A percentile compares a stretch with the other conserved stretches of the same genome.
These are phyloP conservation scores for Kwoniella heveanensis DNA, from an alignment of 768 basidiomycete genomes.

Conservation along the genomic window DNA sequence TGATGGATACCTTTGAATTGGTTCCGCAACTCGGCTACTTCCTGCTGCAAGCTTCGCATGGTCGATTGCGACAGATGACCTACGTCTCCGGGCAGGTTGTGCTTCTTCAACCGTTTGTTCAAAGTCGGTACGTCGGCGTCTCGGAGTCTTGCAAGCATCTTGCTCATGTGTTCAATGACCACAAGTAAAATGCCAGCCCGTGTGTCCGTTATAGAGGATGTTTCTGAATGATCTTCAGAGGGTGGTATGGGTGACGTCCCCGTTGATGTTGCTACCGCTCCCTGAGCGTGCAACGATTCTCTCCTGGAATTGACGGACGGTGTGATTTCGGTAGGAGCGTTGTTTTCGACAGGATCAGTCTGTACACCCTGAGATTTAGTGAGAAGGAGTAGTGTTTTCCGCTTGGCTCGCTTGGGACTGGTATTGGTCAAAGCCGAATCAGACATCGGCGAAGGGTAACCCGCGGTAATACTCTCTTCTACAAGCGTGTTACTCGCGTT, in stretches of 20 bases:
- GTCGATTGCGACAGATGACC: slow-evolving; percentile 82
- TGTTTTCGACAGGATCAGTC: slow-evolving; percentile 62
- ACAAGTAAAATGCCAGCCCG: slow-evolving; percentile 50
- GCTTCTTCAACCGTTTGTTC: slow-evolving; percentile 85
- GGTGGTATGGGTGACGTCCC: slow-evolving; percentile 53
- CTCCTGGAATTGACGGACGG: neutral
- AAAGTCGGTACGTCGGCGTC: slow-evolving; percentile 83
- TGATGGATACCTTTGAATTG: slow-evolving; percentile 76
- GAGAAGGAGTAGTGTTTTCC: slow-evolving; percentile 60
- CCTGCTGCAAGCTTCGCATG: slow-evolving; percentile 70
- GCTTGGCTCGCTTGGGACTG: slow-evolving; percentile 40
- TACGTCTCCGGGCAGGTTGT: slow-evolving; percentile 78
- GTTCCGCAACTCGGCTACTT: slow-evolving; percentile 68
- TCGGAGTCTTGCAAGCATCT: slow-evolving; percentile 67
- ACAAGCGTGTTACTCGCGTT: slow-evolving; percentile 31
- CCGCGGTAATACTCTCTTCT: slow-evolving; percentile 22
- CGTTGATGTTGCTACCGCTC: slow-evolving; percentile 16
- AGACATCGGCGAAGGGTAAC: slow-evolving; percentile 31
- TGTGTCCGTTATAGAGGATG: slow-evolving; percentile 67
- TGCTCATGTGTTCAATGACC: slow-evolving; percentile 61
- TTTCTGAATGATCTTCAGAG: slow-evolving; percentile 70
- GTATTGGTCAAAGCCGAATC: slow-evolving; percentile 34
- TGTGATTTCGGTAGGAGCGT: neutral
- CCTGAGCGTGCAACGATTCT: slow-evolving; percentile 2
- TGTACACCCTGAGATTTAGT: slow-evolving; percentile 70